Conservation (phyloP, 495 filamentous ascomycete species). For the Neohortaea acidophila region DNA sequence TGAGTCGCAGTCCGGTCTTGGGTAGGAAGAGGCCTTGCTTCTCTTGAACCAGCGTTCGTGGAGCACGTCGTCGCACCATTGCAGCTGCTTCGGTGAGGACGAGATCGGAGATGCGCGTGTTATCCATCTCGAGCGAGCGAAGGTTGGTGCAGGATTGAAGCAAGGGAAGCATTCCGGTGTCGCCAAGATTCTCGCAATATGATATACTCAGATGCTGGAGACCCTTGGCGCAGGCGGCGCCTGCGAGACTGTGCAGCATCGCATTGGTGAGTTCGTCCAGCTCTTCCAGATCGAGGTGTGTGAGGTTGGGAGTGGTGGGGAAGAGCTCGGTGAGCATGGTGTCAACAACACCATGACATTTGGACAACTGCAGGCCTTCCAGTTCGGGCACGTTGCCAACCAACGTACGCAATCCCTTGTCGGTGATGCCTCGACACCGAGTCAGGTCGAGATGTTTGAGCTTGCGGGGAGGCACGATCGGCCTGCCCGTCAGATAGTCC, state of each 20-base stretch:
- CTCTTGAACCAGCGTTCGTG: slow-evolving; percentile 27
- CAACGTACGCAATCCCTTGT: slow-evolving; percentile 48
- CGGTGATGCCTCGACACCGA: slow-evolving; percentile 58
- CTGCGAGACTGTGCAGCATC: slow-evolving; percentile 55
- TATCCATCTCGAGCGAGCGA: slow-evolving; percentile 71
- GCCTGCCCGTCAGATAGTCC: slow-evolving; percentile 59
- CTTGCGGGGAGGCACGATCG: slow-evolving; percentile 61
- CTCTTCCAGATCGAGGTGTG: slow-evolving; percentile 84
- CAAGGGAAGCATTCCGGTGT: slow-evolving; percentile 70
- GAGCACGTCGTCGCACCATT: slow-evolving; percentile 50
- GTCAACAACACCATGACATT: slow-evolving; percentile 58
- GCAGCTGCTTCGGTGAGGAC: slow-evolving; percentile 74
- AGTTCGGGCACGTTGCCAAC: slow-evolving; percentile 63
- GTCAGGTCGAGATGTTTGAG: slow-evolving; percentile 77
- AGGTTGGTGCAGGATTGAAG: slow-evolving; percentile 59
- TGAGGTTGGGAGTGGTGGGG: slow-evolving; percentile 56
- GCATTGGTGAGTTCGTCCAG: slow-evolving; percentile 60
- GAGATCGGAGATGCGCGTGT: slow-evolving; percentile 78
- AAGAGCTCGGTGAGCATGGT: slow-evolving; percentile 55
- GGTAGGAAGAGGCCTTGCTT: slow-evolving; percentile 30
- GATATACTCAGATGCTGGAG: slow-evolving; percentile 76
- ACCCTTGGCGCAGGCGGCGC: slow-evolving; percentile 49
- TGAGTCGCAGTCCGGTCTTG: slow-evolving; percentile 52
- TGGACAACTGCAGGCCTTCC: slow-evolving; percentile 65
- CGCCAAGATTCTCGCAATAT: slow-evolving; percentile 75